Conservation (phyloP, 2,329 filamentous ascomycete species). For the Aureobasidium lini region DNA sequence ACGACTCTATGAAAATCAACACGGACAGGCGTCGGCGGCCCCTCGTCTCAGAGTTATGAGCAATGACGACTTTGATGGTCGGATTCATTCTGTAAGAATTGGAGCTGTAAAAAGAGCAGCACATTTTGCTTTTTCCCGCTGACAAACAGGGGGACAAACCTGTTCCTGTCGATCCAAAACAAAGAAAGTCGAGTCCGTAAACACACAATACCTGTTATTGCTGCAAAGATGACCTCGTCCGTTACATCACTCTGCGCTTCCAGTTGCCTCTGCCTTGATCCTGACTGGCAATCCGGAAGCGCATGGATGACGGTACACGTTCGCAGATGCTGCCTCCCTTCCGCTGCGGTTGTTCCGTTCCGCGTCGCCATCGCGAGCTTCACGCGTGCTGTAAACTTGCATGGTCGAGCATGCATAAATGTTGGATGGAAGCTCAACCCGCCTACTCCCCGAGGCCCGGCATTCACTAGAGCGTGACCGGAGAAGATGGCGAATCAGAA, state of each 20-base stretch:
- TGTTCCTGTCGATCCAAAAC: conserved; percentile 7
- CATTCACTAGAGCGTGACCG: neutral
- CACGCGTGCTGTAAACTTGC: neutral
- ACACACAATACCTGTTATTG: neutral
- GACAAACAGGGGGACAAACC: conserved; percentile 6
- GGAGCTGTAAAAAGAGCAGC: neutral
- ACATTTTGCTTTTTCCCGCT: conserved; percentile 7
- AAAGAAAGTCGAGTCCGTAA: conserved; percentile 2
- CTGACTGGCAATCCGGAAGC: neutral
- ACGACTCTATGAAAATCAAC: neutral
- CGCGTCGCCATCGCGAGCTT: neutral
- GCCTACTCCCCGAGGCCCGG: neutral
- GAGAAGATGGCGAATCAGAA: neutral
- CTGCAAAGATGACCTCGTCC: neutral
- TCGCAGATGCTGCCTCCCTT: neutral
- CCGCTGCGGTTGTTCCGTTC: neutral
- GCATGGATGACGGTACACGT: neutral
- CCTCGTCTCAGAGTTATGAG: conserved; percentile 8
- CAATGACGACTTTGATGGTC: conserved; percentile 8
- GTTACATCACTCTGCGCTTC: neutral
- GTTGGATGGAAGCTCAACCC: neutral
- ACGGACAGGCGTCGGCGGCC: neutral
- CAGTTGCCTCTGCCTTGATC: neutral
- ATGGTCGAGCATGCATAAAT: neutral
- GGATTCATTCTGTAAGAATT: neutral